Evolutionary conservation across 1,139 yeast genomes (phyloP).

Genomic region (Candida sp.): DNA sequence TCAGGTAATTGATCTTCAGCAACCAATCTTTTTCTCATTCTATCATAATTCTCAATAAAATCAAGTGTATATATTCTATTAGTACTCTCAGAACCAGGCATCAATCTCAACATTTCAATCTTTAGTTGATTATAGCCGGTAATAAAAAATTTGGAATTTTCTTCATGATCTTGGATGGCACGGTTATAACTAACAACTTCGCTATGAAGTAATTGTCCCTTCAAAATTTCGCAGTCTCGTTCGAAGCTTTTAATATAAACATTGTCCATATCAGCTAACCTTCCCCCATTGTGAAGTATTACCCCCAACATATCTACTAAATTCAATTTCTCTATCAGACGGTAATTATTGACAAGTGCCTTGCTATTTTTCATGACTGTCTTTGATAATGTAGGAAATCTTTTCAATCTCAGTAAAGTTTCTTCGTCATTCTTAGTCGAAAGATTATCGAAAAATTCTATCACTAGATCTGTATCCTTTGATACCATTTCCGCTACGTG

Average conservation of each 20-base stretch:
- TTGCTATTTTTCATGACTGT: conserved; percentile 23
- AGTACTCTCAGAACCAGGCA: conserved; percentile 18
- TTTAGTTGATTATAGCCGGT: conserved; percentile 45
- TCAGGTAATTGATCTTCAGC: conserved; percentile 49
- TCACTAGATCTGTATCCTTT: conserved; percentile 15
- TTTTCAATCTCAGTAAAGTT: conserved; percentile 23
- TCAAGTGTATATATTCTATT: conserved; percentile 47
- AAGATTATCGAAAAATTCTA: conserved; percentile 30
- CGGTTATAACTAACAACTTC: conserved; percentile 51
- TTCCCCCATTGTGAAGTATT: conserved; percentile 38
- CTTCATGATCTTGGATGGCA: conserved; percentile 60
- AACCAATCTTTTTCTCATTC: conserved; percentile 59
- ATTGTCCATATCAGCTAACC: conserved; percentile 33
- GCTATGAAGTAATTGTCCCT: conserved; percentile 38
- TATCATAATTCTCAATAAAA: conserved; percentile 61
- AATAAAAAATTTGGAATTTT: conserved; percentile 50
- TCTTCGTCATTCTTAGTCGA: conserved; percentile 38
- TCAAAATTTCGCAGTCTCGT: conserved; percentile 46
- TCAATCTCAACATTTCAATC: conserved; percentile 38
- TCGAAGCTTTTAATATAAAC: conserved; percentile 37
- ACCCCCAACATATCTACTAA: conserved; percentile 34
- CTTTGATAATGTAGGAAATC: conserved; percentile 26
- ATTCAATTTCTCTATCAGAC: conserved; percentile 19
- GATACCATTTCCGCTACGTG: conserved; percentile 14
- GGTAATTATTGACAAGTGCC: conserved; percentile 15